Evolutionary conservation across 805 yeast species (phyloP).

Genomic region (Torulaspora microellipsoides): DNA sequence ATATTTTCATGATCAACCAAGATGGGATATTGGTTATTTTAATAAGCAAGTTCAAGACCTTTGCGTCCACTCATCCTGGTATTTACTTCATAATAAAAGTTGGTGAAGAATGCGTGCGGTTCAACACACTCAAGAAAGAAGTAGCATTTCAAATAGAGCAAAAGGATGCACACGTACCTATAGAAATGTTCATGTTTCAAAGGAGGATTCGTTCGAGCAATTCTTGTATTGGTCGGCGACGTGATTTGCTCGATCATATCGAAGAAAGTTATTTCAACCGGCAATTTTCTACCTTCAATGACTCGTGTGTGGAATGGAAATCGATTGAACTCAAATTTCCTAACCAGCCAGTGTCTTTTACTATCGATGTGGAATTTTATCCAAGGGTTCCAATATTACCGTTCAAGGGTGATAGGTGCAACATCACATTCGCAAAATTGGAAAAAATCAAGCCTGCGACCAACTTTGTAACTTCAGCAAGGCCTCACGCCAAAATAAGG

Average conservation of each 20-base stretch:
- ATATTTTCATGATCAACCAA: slow-evolving; percentile 6
- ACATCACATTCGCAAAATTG: background rate
- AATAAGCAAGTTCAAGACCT: slow-evolving; percentile 2
- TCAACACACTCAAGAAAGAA: slow-evolving; percentile 1
- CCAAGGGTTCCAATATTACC: slow-evolving; percentile 17
- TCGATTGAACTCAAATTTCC: slow-evolving; percentile 4
- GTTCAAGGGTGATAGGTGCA: slow-evolving; percentile 1
- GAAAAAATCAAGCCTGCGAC: background rate
- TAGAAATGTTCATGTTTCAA: slow-evolving; percentile 13
- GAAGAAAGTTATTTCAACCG: background rate
- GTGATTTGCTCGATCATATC: slow-evolving; percentile 10
- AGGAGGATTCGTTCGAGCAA: slow-evolving; percentile 5
- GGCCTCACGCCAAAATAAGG: background rate
- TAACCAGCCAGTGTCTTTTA: background rate
- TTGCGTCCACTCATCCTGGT: slow-evolving; percentile 1
- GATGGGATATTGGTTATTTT: slow-evolving; percentile 12
- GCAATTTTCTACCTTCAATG: background rate
- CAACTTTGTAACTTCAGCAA: background rate
- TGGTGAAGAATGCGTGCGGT: slow-evolving; percentile 14
- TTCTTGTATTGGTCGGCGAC: slow-evolving; percentile 7
- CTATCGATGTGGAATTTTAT: slow-evolving; percentile 18
- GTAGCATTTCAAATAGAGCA: slow-evolving; percentile 4
- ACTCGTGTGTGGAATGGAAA: slow-evolving; percentile 15
- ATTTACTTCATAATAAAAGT: slow-evolving; percentile 12
- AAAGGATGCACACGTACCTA: background rate